Evolutionary conservation across 495 filamentous ascomycete species (phyloP).

Genomic region (Rhypophila decipiens): DNA sequence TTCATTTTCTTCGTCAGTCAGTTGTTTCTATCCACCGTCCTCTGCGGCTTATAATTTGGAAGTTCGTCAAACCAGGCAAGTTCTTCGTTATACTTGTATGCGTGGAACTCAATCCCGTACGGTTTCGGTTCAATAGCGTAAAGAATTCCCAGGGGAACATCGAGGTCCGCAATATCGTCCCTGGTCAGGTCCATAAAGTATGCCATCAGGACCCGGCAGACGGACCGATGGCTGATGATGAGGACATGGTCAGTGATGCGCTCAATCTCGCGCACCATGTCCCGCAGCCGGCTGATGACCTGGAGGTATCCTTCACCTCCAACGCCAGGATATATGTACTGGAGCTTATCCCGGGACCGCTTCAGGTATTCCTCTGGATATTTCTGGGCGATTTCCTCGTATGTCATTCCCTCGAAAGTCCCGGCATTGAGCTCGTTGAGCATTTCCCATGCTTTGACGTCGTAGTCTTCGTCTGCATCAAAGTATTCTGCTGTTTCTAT

Average conservation of each 20-base stretch:
- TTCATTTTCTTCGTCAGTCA: no score
- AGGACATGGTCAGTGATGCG: conserved; percentile 93
- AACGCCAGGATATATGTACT: conserved; percentile 89
- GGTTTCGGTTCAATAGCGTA: conserved; percentile 96
- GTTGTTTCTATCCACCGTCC: conserved; percentile 40
- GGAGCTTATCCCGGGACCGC: conserved; percentile 75
- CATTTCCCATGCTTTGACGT: conserved; percentile 97
- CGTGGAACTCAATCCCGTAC: conserved; percentile 94
- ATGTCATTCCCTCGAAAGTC: conserved; percentile 88
- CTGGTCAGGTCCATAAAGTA: conserved; percentile 90
- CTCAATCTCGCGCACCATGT: conserved; percentile 95
- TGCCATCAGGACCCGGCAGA: conserved; percentile 84
- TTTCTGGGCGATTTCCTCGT: conserved; percentile 71
- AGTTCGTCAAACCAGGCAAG: conserved; percentile 75
- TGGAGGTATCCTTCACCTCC: conserved; percentile 96
- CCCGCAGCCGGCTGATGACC: conserved; percentile 89
- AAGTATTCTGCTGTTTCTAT: conserved; percentile 81
- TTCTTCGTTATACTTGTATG: conserved; percentile 76
- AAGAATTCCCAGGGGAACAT: conserved; percentile 85
- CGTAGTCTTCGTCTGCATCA: conserved; percentile 88
- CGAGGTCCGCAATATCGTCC: conserved; percentile 85
- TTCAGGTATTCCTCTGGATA: conserved; percentile 71
- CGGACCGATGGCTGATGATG: conserved; percentile 81
- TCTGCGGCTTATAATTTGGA: conserved; percentile 65
- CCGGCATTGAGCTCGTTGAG: conserved; percentile 94